Evolutionary conservation across 306 rosid species (phyloP), one percentile per base, ranked within the genome.

Genomic region (Casuarina cunninghamiana): DNA sequence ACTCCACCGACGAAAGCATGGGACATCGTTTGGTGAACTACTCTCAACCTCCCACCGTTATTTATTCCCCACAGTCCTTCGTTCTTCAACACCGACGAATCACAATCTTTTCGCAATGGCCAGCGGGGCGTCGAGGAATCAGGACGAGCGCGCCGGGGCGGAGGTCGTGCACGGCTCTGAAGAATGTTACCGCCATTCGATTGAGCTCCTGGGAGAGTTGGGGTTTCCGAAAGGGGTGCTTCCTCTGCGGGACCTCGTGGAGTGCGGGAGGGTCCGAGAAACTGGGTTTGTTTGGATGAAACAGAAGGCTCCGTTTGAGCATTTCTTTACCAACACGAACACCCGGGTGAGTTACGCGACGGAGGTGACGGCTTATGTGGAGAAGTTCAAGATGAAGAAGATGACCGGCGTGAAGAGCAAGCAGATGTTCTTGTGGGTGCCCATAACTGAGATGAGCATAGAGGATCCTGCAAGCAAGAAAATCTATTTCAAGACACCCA

Each of bases 231-330:
- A 43, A 35, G 97, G 96, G 3, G 97, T 93, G 26, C 88, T 93
- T 63, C 94, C 97, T 0, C 39, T 93, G 81, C 57, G 86, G 8
- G 93, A 93, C 69, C 73, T 93, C n/a, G 93, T 73, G 78, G 96
- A 90, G 83, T 93, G 96, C 65, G 97, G 97, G 1, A 84, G 96
- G 5, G 93, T 87, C 7, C 67, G 83, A 54, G 96, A 90, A 73
- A 93, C 90, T 0, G 97, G 97, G 53, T 93, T 89, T 35, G 93
- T 93, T 78, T 93, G 97, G 97, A 93, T 93, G 96, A 90, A 80
- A 49, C 93, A 83, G 26, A 93, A 79, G 77, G 82, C 71, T 0
- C 96, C 97, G 0, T 86, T 76, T 61, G 97, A 93, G 79, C 97
- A 93, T 77, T 83, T 83, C 81, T 93, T 93, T 26, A 84, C 37